A percentile compares a stretch with the other conserved stretches of the same genome.
phyloP scores from a whole-genome alignment of 371 early-diverging fungal species.

The Lichtheimia corymbifera region DNA sequence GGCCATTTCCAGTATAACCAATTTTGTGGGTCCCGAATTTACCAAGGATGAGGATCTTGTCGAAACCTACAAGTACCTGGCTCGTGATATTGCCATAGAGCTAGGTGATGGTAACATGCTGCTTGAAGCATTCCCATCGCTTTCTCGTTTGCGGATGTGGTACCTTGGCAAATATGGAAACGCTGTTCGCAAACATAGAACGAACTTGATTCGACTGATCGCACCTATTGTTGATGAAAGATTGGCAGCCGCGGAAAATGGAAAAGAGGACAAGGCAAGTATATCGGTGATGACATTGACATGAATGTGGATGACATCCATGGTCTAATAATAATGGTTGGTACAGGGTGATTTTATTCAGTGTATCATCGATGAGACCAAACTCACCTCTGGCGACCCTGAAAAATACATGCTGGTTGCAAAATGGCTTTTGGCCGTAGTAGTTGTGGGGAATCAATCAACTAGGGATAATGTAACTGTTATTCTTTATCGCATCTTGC shows the following conservation, averaged over 20 bases:
- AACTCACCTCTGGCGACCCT: neutral
- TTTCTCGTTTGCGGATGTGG: conserved; percentile 13
- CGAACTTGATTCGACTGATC: neutral
- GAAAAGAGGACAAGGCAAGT: no score
- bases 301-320: neutral
- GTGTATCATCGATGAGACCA: conserved; percentile 10
- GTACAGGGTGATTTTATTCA: conserved; percentile 20
- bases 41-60: conserved; percentile 14
- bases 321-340: neutral
- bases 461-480: conserved; percentile 32
- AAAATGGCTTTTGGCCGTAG: conserved; percentile 19
- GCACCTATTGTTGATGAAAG: neutral
- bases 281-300: neutral
- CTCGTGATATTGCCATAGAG: conserved; percentile 8
- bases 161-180: neutral
- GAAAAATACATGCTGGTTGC: neutral
- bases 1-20: conserved; percentile 14
- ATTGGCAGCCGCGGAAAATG: no score
- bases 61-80: conserved; percentile 18
- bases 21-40: conserved; percentile 18
- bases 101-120: neutral
- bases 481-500: conserved; percentile 38
- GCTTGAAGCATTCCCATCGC: conserved; percentile 11
- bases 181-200: neutral
- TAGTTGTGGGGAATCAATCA: conserved; percentile 35